Evolutionary conservation across 2,329 filamentous ascomycete genomes (phyloP).

Genomic region (Microascus cirrosus): DNA sequence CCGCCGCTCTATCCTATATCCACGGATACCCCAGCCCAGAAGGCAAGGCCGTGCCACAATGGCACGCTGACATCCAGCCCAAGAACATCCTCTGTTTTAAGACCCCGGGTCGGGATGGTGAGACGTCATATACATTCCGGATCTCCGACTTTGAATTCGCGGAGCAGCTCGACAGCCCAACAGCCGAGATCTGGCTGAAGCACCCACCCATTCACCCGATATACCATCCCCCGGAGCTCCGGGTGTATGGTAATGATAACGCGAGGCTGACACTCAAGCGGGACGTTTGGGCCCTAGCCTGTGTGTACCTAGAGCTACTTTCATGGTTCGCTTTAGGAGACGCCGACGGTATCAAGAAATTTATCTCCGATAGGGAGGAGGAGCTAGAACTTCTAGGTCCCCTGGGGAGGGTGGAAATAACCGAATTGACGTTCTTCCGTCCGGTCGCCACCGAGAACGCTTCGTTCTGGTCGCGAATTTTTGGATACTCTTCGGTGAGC

Average conservation of each 20-base stretch:
- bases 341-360: not conserved
- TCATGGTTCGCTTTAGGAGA: not conserved
- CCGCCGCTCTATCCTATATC: not conserved
- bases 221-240: not conserved
- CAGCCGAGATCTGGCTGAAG: no score
- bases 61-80: not conserved
- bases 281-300: not conserved
- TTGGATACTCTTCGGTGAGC: not conserved
- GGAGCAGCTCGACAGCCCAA: not conserved
- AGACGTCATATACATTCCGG: not conserved
- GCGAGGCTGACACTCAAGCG: not conserved
- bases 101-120: not conserved
- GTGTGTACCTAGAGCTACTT: not conserved
- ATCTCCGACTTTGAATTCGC: slow-evolving; percentile 2
- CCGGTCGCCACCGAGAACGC: not conserved
- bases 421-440: not conserved
- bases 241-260: not conserved
- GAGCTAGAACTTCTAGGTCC: not conserved
- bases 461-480: not conserved
- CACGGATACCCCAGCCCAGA: not conserved
- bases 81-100: slow-evolving; percentile 1
- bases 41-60: not conserved
- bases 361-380: not conserved
- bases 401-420: not conserved
- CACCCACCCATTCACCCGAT: not conserved